Percentiles rank a stretch among this genome's conserved stretches.
Conservation (phyloP, 192 early-diverging fungal genomes). For the Allomyces macrogynus region DNA sequence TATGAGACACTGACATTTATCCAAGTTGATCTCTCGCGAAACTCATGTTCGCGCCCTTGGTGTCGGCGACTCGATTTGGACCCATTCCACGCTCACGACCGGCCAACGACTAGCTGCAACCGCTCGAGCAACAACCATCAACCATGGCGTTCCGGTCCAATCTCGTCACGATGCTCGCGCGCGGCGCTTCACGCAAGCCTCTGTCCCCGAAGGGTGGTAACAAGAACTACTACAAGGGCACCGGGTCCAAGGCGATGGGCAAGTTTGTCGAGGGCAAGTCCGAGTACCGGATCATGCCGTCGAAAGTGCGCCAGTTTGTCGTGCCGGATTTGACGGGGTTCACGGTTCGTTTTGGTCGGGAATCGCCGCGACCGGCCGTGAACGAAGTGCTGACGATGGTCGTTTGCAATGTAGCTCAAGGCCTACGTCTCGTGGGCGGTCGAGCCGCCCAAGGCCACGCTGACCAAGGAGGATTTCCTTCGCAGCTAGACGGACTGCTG, state of each 20-base stretch:
- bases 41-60: too few species aligned
- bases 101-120: too few species aligned
- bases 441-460: neutral
- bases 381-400: neutral
- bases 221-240: constrained; percentile 40
- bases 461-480: too few species aligned
- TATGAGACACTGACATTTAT: too few species aligned
- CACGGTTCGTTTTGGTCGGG: neutral
- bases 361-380: too few species aligned
- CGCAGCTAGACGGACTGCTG: too few species aligned
- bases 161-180: constrained; percentile 6
- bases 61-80: too few species aligned
- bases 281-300: constrained; percentile 4
- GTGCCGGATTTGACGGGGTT: constrained; percentile 6
- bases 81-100: too few species aligned
- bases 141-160: neutral
- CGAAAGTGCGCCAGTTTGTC: constrained; percentile 8
- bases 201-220: constrained; percentile 27
- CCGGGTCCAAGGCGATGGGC: constrained; percentile 3
- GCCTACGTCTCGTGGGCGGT: constrained; percentile 3
- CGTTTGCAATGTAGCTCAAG: constrained; percentile 1
- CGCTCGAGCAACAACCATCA: too few species aligned
- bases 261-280: neutral
- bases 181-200: constrained; percentile 13
- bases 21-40: too few species aligned